A percentile compares a stretch with the other conserved stretches of the same genome.
These are phyloP conservation scores for Passalora sequoiae DNA, from an alignment of 2,329 filamentous ascomycete genomes.

Conservation along the genomic window DNA sequence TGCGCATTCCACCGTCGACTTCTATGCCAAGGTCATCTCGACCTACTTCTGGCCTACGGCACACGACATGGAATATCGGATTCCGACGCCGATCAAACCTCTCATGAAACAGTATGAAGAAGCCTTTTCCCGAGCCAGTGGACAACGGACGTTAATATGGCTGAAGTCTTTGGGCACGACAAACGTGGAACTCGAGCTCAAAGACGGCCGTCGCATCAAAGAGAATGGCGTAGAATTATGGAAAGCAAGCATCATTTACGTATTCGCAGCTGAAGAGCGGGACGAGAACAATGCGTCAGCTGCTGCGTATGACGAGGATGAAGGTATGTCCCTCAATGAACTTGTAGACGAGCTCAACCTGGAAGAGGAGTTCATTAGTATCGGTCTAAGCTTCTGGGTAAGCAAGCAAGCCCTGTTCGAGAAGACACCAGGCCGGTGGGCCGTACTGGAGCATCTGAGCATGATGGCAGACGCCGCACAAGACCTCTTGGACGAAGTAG, in stretches of 20 bases:
- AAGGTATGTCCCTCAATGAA: slow-evolving; percentile 36
- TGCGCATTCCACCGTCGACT: slow-evolving; percentile 2
- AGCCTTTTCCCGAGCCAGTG: slow-evolving; percentile 74
- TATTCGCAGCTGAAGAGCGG: slow-evolving; percentile 53
- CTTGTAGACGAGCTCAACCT: slow-evolving; percentile 59
- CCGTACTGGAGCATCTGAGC: slow-evolving; percentile 62
- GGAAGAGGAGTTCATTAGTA: slow-evolving; percentile 65
- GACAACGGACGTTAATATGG: slow-evolving; percentile 83
- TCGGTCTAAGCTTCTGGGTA: slow-evolving; percentile 68
- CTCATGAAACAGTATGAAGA: slow-evolving; percentile 66
- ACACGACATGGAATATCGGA: slow-evolving; percentile 61
- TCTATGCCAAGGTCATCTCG: slow-evolving; percentile 67
- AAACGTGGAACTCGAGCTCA: slow-evolving; percentile 69
- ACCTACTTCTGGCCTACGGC: slow-evolving; percentile 89
- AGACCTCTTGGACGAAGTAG: slow-evolving; percentile 31
- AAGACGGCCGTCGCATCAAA: slow-evolving; percentile 64
- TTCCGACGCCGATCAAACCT: slow-evolving; percentile 55
- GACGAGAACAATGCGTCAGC: slow-evolving; percentile 33
- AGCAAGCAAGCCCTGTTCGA: slow-evolving; percentile 61
- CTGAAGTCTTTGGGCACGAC: slow-evolving; percentile 73
- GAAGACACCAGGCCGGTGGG: slow-evolving; percentile 49
- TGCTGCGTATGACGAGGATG: slow-evolving; percentile 10
- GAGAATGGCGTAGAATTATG: slow-evolving; percentile 71
- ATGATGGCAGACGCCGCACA: slow-evolving; percentile 32
- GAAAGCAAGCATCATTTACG: slow-evolving; percentile 81